Evolutionary conservation across 441 rosid genomes (phyloP), one percentile per base, ranked within the genome.

Genomic region (Mallotus japonicus): DNA sequence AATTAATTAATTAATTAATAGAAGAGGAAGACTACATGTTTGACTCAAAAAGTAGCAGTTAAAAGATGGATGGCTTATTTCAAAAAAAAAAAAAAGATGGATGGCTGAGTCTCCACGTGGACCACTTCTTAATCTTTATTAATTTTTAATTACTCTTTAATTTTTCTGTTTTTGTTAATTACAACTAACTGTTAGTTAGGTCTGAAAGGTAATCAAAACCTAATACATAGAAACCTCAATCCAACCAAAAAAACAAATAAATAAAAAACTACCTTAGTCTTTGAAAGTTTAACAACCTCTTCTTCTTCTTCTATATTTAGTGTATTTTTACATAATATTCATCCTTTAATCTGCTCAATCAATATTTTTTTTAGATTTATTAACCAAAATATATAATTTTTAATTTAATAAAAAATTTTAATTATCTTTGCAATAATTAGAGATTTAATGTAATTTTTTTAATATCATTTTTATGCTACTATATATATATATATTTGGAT

Each of bases 131-230:
- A 4, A 3, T 53, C 19, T 53, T 53, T 8, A 4, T 53, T 53
- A 53, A 15, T 53, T 53, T 14, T 53, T 53, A 10, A 49, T 53
- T 53, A 3, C 13, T 17, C 16, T 15, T 2, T 28, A 28, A 28
- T 28, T 28, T 28, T 28, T 28, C 32, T 28, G 2, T 28, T 1
- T 2, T 28, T 28, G 32, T 28, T 28, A 28, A 28, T 53, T 15
- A 53, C 57, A 53, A 15, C 57, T 53, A 53, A 53, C 57, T 15
- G 57, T 71, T 73, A 34, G 79, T 85, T 87, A 83, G 88, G 87
- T 87, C 73, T 65, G 85, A 82, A 76, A 80, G 79, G 72, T 80
- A 47, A 83, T 79, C 83, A 57, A 51, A 79, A 69, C 84, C 83
- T 75, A 55, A 28, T 28, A 28, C 2, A 28, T 28, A 28, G 32